Evolutionary conservation across 1,139 yeast genomes (phyloP).

Genomic region (Suhomyces anneliseae): DNA sequence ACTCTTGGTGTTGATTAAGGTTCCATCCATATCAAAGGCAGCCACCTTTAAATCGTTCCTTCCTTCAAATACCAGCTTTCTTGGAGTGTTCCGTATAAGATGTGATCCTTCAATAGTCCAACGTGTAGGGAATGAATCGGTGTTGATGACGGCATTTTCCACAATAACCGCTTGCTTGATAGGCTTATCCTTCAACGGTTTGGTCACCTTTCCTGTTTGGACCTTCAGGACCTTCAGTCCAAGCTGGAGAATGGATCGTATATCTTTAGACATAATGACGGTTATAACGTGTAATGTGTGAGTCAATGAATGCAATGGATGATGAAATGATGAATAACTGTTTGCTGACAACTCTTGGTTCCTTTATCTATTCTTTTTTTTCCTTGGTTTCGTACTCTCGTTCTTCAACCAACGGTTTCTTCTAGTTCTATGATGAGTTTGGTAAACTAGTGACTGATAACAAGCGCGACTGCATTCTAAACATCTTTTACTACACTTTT

Average conservation of each 20-base stretch:
- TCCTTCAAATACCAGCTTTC: conserved; percentile 3
- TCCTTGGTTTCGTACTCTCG: too few relatives aligned
- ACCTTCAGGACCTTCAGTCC: conserved; percentile 1
- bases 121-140: conserved; percentile 5
- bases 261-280: conserved; percentile 5
- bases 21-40: conserved; percentile 76
- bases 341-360: background rate
- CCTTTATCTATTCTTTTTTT: too few relatives aligned
- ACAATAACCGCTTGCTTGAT: background rate
- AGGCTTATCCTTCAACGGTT: background rate
- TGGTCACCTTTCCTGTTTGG: background rate
- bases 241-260: conserved; percentile 4
- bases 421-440: too few relatives aligned
- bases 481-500: too few relatives aligned
- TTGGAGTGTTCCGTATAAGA: conserved; percentile 34
- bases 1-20: conserved; percentile 62
- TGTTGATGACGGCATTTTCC: too few relatives aligned
- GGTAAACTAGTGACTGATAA: too few relatives aligned
- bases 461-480: too few relatives aligned
- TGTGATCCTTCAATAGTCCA: conserved; percentile 31
- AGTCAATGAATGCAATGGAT: too few relatives aligned
- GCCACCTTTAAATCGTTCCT: conserved; percentile 44
- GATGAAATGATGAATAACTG: background rate
- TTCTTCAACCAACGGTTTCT: too few relatives aligned
- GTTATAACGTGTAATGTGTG: background rate